phyloP scores from a whole-genome alignment of 441 rosid species.

The Manihot esculenta region DNA sequence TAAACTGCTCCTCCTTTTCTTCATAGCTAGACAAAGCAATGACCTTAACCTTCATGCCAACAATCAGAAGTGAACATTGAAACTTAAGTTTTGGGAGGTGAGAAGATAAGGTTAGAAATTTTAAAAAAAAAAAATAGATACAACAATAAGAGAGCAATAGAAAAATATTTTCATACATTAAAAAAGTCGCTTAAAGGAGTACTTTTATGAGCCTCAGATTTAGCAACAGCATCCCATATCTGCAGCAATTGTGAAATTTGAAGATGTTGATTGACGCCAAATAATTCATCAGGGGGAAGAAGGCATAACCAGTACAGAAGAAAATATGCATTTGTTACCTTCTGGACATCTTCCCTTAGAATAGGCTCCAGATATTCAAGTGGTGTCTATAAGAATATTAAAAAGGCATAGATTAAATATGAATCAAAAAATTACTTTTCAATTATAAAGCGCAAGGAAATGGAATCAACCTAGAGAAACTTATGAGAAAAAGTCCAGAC shows the following conservation, averaged over 20 bases:
- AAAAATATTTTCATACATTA: conserved; percentile 48
- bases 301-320: conserved; percentile 12
- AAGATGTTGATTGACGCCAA: conserved; percentile 24
- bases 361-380: conserved; percentile 67
- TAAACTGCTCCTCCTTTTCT: conserved; percentile 72
- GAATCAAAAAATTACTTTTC: conserved; percentile 9
- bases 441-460: conserved; percentile 5
- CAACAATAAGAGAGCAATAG: conserved; percentile 2
- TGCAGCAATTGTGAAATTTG: conserved; percentile 36
- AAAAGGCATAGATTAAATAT: conserved; percentile 12
- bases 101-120: neutral
- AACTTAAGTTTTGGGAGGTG: conserved; percentile 2
- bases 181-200: conserved; percentile 83
- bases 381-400: conserved; percentile 61
- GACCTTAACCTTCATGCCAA: conserved; percentile 68
- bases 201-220: conserved; percentile 61
- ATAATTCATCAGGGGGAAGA: conserved; percentile 2
- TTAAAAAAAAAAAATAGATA: neutral
- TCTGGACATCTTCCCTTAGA: conserved; percentile 85
- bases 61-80: conserved; percentile 18
- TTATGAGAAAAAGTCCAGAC: conserved; percentile 35
- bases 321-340: conserved; percentile 42
- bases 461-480: conserved; percentile 14
- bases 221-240: conserved; percentile 87
- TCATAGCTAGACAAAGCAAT: conserved; percentile 84